These are phyloP conservation scores for Gaultheria prostrata DNA, from an alignment of 148 eudicot genomes.

Conservation along the genomic window DNA sequence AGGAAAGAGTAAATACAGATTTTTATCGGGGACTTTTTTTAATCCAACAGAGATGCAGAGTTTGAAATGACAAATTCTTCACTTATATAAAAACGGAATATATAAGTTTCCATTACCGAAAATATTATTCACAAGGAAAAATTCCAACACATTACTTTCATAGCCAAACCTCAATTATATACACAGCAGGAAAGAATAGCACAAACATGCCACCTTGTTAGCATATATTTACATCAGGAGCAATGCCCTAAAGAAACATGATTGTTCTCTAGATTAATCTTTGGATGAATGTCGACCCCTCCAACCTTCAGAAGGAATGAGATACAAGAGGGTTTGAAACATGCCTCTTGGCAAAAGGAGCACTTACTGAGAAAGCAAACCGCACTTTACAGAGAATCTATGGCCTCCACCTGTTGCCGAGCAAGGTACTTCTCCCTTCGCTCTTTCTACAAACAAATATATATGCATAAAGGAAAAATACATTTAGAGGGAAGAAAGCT, in stretches of 20 bases:
- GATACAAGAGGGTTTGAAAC: not conserved
- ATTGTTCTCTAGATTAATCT: slow-evolving; percentile 7
- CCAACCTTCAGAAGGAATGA: slow-evolving; percentile 8
- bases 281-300: not conserved
- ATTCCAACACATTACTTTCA: not conserved
- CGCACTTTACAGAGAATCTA: slow-evolving; percentile 50
- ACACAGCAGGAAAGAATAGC: slow-evolving; percentile 15
- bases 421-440: slow-evolving; percentile 94
- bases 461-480: not conserved
- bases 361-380: slow-evolving; percentile 19
- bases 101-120: not conserved
- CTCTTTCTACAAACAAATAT: slow-evolving; percentile 60
- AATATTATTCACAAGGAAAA: not conserved
- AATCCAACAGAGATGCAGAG: not conserved
- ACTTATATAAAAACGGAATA: not conserved
- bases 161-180: slow-evolving; percentile 1
- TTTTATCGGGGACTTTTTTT: not conserved
- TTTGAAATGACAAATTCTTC: not conserved
- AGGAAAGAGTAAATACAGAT: not conserved
- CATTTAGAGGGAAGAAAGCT: not conserved
- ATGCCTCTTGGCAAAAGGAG: slow-evolving; percentile 1
- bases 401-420: slow-evolving; percentile 75
- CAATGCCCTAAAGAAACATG: not conserved
- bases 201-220: not conserved
- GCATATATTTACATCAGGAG: not conserved